Evolutionary conservation across 1,284 basidiomycete species (phyloP), one percentile per base, ranked within the genome.

Genomic region (Boletus hoseneyae): DNA sequence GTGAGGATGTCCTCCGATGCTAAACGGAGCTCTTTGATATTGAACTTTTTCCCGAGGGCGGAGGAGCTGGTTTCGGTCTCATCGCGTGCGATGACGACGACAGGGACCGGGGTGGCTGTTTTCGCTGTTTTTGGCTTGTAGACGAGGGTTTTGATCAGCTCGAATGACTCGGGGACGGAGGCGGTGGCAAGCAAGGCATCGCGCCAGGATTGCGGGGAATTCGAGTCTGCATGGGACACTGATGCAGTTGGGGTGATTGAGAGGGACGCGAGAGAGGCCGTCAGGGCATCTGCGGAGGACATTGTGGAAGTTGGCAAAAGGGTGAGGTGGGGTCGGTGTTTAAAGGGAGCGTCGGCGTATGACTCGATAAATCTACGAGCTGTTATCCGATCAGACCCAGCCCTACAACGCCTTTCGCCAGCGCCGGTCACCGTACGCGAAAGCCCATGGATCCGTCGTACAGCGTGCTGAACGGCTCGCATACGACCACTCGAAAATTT

Each of bases 71-170:
- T 40, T 40, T 40, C 38, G n/a, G 38, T 40, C 9, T 40, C 38
- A 27, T 40, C 38, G 25, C 38, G 38, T 27, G 38, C 38, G 38
- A 40, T 27, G 52, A 96, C 85, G 46, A 97, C 80, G 47, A 97
- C 83, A 7, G 93, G 94, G 48, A 91, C 80, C 1, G 92, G 84
- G 23, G 81, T 83, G 6, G 90, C 92, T 0, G 81, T 80, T 72
- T 97, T 97, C 42, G 93, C 88, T 1, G 93, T 93, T 71, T 93
- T 93, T 33, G 91, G 90, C 65, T 93, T 93, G 80, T 89, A 93
- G 47, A 93, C 87, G 58, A 93, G 80, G 32, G 85, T 89, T 70
- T 93, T 93, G 66, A 87, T 77, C 57, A 89, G 74, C 64, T 88
- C 79, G 63, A 86, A 89, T 6, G 73, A 70, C 45, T 71, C 65